Evolutionary conservation across 2,329 filamentous ascomycete genomes (phyloP), one percentile per base, ranked within the genome.

Genomic region (Monosporascus sp.): DNA sequence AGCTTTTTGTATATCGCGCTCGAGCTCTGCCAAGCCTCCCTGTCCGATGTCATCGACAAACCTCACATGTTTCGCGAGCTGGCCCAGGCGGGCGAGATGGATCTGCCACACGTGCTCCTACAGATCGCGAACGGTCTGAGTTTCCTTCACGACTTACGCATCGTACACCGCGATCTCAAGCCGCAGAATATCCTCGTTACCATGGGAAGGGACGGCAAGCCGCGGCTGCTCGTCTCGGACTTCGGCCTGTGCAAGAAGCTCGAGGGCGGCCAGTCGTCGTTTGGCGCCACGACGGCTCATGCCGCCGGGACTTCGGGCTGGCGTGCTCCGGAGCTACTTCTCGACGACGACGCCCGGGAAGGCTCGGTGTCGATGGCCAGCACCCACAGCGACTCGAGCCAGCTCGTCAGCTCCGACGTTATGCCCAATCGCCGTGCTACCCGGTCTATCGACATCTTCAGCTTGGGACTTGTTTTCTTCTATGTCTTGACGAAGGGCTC

Each of bases 191-290:
- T 99, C 49, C 78, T 99, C 1, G 91, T 97, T 55, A 82, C 85
- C 37, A 85, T 87, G 74, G 85, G 80, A 60, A 85, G 87, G 61
- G 80, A 85, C 55, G 82, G 83, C 43, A 82, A 79, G 37, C 86
- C 91, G 24, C 87, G 93, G n/a, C 79, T 99, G 38, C 82, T 99
- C 5, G 96, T 99, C 37, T 97, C 94, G 0, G 94, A 99, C 70
- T 99, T 99, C 72, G 94, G 94, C 6, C 82, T 99, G 1, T 97
- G 94, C 70, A 99, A 97, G 78, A 97, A 97, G 66, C 76, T 99
- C 17, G 94, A 97, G 59, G 91, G 91, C 51, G 91, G 92, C 7
- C 91, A 96, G 67, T 96, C 91, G 52, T 97, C 93, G 0, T 92
- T 97, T 67, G 88, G 93, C 41, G 92, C 94, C 8, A 97, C 93